phyloP scores from a whole-genome alignment of 768 basidiomycete species.

The Artomyces pyxidatus region DNA sequence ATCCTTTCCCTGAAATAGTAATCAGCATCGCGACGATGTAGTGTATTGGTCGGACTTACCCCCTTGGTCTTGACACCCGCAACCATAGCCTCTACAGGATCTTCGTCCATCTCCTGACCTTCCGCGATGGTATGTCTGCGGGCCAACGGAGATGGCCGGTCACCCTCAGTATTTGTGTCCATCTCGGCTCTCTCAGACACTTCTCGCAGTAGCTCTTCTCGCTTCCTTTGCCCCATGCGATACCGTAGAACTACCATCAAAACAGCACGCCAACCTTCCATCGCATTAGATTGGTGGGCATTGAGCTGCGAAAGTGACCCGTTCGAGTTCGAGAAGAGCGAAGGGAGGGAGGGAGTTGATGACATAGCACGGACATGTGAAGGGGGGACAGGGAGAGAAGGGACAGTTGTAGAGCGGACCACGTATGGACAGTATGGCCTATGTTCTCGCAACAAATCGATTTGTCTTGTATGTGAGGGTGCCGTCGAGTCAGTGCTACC shows the following conservation, averaged over 20 bases:
- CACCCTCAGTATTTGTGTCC: slow-evolving; percentile 5
- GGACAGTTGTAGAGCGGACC: slow-evolving; percentile 57
- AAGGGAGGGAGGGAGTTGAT: slow-evolving; percentile 20
- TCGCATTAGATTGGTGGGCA: slow-evolving; percentile 21
- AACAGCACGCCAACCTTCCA: slow-evolving; percentile 83
- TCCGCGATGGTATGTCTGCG: slow-evolving; percentile 26
- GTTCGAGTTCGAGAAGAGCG: slow-evolving; percentile 18
- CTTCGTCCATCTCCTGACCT: slow-evolving; percentile 26
- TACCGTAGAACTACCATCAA: slow-evolving; percentile 59
- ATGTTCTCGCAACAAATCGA: slow-evolving; percentile 77
- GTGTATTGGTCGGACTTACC: slow-evolving; percentile 34
- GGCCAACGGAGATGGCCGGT: slow-evolving; percentile 6
- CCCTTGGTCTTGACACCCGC: slow-evolving; percentile 67
- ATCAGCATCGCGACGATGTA: background rate
- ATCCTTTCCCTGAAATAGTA: slow-evolving; percentile 34
- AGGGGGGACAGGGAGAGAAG: slow-evolving; percentile 36
- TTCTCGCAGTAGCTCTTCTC: slow-evolving; percentile 27
- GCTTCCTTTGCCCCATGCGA: slow-evolving; percentile 51
- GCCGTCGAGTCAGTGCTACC: slow-evolving; percentile 10
- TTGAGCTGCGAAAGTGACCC: slow-evolving; percentile 27
- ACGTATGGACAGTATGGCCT: slow-evolving; percentile 84
- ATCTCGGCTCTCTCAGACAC: background rate
- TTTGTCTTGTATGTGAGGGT: slow-evolving; percentile 32
- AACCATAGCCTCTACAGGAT: slow-evolving; percentile 66
- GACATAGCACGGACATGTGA: slow-evolving; percentile 4